A percentile compares a stretch with the other conserved stretches of the same genome.
These are phyloP conservation scores for Suillus variegatus DNA, from an alignment of 768 basidiomycete species.

Conservation along the genomic window DNA sequence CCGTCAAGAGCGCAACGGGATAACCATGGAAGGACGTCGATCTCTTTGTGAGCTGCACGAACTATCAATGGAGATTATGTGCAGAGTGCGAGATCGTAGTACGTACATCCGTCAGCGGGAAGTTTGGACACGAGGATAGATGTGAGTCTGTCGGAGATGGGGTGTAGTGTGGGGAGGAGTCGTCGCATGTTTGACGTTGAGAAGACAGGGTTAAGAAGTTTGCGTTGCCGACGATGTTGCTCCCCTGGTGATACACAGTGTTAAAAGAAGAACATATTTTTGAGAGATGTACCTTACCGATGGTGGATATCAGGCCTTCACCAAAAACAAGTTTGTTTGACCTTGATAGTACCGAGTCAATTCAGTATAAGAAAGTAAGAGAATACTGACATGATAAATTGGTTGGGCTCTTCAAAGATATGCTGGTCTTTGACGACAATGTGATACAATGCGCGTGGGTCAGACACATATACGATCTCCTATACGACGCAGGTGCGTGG, in stretches of 20 bases:
- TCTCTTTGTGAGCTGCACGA: conserved; percentile 12
- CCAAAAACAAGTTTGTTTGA: conserved; percentile 6
- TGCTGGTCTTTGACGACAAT: conserved; percentile 52
- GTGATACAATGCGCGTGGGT: conserved; percentile 50
- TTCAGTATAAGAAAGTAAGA: not conserved
- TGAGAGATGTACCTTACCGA: not conserved
- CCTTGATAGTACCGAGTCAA: not conserved
- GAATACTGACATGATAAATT: conserved; percentile 43
- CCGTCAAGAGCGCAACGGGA: conserved; percentile 48
- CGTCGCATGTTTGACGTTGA: conserved; percentile 40
- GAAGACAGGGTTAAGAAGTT: conserved; percentile 48
- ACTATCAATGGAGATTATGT: not conserved
- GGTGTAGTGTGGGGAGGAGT: conserved; percentile 28
- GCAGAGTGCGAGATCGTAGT: conserved; percentile 20
- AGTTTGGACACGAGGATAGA: conserved; percentile 22
- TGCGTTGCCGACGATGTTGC: conserved; percentile 43
- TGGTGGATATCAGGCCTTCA: conserved; percentile 3
- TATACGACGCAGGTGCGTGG: not conserved
- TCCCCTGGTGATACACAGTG: conserved; percentile 30
- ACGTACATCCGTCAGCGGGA: conserved; percentile 22
- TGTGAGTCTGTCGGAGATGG: conserved; percentile 32
- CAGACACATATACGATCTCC: conserved; percentile 48
- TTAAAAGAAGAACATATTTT: conserved; percentile 2
- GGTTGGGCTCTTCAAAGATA: conserved; percentile 46
- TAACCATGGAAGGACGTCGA: conserved; percentile 37